phyloP scores from a whole-genome alignment of 352 stramenopile species.

The Saprolegnia diclina region DNA sequence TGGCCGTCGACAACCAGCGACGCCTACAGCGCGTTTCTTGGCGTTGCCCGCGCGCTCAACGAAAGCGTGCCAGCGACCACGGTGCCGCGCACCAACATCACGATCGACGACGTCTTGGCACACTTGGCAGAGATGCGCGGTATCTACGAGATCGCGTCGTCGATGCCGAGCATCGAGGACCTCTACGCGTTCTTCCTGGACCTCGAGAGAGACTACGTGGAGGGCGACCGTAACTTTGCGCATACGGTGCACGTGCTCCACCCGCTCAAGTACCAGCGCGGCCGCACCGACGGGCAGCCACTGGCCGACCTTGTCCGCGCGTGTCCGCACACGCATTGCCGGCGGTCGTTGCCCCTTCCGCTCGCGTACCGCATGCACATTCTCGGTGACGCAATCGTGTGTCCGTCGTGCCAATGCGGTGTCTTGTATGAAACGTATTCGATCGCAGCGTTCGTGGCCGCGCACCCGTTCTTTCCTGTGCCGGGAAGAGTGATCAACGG shows the following conservation, averaged over 20 bases:
- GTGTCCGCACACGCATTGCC: constrained; percentile 3
- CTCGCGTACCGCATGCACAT: constrained; percentile 24
- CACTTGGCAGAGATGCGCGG: constrained; percentile 20
- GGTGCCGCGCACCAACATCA: not conserved
- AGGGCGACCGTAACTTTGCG: constrained; percentile 18
- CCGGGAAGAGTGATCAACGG: no score
- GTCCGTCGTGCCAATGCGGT: not conserved
- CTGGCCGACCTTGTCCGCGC: not conserved
- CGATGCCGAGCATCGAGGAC: not conserved
- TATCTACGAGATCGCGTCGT: constrained; percentile 5
- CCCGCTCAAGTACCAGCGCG: constrained; percentile 2
- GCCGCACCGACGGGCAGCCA: not conserved
- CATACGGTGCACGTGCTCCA: constrained; percentile 18
- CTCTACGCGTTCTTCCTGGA: constrained; percentile 1
- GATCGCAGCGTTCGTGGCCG: not conserved
- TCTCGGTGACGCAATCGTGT: not conserved
- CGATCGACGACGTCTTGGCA: not conserved
- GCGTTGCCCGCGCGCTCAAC: constrained; percentile 9
- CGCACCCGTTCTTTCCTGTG: not conserved
- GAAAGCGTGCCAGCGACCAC: not conserved
- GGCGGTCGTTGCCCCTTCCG: not conserved
- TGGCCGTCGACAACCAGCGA: not conserved
- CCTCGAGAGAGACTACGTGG: constrained; percentile 13
- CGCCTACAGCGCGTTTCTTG: not conserved
- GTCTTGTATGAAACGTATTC: not conserved